Conservation (phyloP, 441 rosid genomes). For the Theobroma grandiflorum region DNA sequence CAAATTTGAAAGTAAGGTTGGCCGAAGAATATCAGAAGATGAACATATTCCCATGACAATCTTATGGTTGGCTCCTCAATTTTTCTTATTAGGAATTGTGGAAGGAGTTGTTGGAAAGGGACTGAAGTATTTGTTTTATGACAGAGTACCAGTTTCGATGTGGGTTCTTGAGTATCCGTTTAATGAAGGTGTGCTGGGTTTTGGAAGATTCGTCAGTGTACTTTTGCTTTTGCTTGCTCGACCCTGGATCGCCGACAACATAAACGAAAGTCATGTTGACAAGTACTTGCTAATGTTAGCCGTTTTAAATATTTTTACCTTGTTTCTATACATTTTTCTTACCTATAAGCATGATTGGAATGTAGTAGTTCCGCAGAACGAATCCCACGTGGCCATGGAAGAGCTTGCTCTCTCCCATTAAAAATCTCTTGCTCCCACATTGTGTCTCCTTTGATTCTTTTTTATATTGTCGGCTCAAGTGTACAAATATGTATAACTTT, state of each 20-base stretch:
- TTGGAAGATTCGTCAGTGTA: background rate
- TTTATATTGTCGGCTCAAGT: too few species aligned
- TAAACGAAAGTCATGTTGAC: background rate
- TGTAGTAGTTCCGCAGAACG: background rate
- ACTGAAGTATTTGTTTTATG: background rate
- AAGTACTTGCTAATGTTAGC: background rate
- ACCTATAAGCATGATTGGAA: background rate
- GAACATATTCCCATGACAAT: background rate
- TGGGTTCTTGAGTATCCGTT: background rate
- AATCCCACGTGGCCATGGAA: background rate
- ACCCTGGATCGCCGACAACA: background rate
- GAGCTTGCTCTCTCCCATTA: background rate
- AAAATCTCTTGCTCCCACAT: too few species aligned
- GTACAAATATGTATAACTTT: too few species aligned
- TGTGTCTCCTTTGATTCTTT: too few species aligned
- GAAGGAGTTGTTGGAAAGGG: background rate
- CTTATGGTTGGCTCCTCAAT: slow-evolving; percentile 1
- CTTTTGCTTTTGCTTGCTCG: background rate
- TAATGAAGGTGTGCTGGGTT: background rate
- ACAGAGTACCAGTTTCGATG: background rate
- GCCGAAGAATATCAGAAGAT: background rate
- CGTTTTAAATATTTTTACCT: background rate
- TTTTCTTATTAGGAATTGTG: background rate
- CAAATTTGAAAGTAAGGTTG: background rate
- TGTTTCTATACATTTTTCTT: background rate